These are phyloP conservation scores for Alternaria gansuensis DNA, from an alignment of 2,329 filamentous ascomycete genomes.

Conservation along the genomic window DNA sequence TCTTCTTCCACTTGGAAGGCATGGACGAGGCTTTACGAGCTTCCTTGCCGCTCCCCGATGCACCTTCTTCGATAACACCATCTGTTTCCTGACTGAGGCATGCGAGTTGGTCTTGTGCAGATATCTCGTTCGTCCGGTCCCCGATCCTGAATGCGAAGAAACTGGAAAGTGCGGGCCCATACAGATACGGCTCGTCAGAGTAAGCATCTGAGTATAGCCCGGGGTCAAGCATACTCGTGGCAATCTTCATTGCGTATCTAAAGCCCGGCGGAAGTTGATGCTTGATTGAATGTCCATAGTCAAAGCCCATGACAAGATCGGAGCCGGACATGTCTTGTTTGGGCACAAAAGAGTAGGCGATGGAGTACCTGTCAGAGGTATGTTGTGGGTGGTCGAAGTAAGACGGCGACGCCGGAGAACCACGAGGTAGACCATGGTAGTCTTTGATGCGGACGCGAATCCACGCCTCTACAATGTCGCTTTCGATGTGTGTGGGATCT, in stretches of 20 bases:
- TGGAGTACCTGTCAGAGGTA: slow-evolving; percentile 48
- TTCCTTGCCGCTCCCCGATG: slow-evolving; percentile 49
- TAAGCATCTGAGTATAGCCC: slow-evolving; percentile 51
- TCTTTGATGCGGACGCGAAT: slow-evolving; percentile 49
- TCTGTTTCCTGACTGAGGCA: slow-evolving; percentile 31
- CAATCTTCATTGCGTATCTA: slow-evolving; percentile 49
- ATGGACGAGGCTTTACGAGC: slow-evolving; percentile 46
- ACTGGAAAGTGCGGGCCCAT: slow-evolving; percentile 49
- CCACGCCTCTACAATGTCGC: slow-evolving; percentile 42
- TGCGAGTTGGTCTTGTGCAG: slow-evolving; percentile 38
- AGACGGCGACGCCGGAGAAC: slow-evolving; percentile 36
- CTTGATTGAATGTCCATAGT: slow-evolving; percentile 50
- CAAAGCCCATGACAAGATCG: slow-evolving; percentile 49
- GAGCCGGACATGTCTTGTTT: slow-evolving; percentile 43
- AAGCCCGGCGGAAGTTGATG: slow-evolving; percentile 52
- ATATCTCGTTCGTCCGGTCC: slow-evolving; percentile 28
- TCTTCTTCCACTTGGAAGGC: slow-evolving; percentile 54
- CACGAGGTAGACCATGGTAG: slow-evolving; percentile 48
- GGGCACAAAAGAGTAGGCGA: slow-evolving; percentile 51
- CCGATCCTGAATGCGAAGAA: slow-evolving; percentile 49
- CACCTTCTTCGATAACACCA: slow-evolving; percentile 54
- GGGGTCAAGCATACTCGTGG: slow-evolving; percentile 49
- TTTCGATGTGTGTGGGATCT: slow-evolving; percentile 38
- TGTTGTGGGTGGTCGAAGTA: slow-evolving; percentile 50
- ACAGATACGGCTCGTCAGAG: slow-evolving; percentile 50